Conservation (phyloP, 2,329 filamentous ascomycete species). For the Dactylellina leptospora region DNA sequence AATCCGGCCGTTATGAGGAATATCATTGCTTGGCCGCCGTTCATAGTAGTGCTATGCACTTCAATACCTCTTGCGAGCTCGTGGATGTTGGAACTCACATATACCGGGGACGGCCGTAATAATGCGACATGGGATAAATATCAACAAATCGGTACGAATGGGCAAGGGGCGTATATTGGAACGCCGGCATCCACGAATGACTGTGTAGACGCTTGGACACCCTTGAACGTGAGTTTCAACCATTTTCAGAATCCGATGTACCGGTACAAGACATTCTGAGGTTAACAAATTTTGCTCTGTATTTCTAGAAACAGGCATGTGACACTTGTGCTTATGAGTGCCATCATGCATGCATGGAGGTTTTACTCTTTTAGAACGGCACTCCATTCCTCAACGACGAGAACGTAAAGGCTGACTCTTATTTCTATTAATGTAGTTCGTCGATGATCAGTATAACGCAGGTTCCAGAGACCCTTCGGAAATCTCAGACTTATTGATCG, state of each 20-base stretch:
- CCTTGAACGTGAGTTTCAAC: conserved; percentile 31
- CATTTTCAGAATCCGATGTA: neutral
- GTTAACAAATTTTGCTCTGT: no score
- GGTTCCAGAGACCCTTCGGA: conserved; percentile 29
- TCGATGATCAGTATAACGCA: conserved; percentile 17
- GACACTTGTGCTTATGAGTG: no score
- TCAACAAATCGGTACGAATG: conserved; percentile 25
- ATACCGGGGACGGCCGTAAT: conserved; percentile 5
- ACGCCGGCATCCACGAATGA: conserved; percentile 27
- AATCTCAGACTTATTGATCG: conserved; percentile 26
- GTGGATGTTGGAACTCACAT: conserved; percentile 36
- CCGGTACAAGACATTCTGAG: no score
- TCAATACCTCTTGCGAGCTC: neutral
- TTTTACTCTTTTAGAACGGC: no score
- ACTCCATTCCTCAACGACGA: no score
- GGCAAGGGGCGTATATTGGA: conserved; percentile 7
- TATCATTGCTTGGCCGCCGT: neutral
- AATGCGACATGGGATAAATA: conserved; percentile 2
- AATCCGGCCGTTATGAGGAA: neutral
- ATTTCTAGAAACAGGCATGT: no score
- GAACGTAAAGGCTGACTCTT: no score
- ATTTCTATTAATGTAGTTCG: conserved; percentile 1
- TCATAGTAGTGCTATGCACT: neutral
- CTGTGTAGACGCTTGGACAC: conserved; percentile 35
- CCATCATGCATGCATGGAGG: no score